Conservation (phyloP, 1,284 basidiomycete genomes). For the Tylopilus orsonianus region DNA sequence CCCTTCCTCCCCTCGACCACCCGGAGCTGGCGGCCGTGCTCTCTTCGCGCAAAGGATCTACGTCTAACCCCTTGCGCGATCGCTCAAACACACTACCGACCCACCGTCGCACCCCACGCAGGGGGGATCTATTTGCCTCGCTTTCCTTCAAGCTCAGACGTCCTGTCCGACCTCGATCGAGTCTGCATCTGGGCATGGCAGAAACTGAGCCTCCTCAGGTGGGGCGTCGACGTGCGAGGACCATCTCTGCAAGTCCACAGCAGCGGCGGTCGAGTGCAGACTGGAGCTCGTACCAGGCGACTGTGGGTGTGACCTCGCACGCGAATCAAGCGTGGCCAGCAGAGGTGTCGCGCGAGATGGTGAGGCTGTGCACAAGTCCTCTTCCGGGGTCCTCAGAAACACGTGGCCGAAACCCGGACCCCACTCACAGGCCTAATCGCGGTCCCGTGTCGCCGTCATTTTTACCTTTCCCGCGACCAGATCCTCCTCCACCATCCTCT, state of each 20-base stretch:
- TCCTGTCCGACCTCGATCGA: constrained; percentile 18
- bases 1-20: constrained; percentile 52
- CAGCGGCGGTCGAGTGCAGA: constrained; percentile 42
- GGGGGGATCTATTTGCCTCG: constrained; percentile 27
- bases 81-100: constrained; percentile 29
- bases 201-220: constrained; percentile 2
- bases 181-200: constrained; percentile 10
- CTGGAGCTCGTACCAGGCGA: constrained; percentile 41
- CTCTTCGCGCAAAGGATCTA: constrained; percentile 16
- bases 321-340: constrained; percentile 43
- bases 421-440: constrained; percentile 20
- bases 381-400: constrained; percentile 29
- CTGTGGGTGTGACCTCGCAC: constrained; percentile 31
- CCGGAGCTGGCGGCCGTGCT: constrained; percentile 41
- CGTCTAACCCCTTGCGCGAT: constrained; percentile 17
- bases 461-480: constrained; percentile 33
- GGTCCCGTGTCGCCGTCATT: constrained; percentile 24
- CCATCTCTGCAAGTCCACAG: constrained; percentile 14
- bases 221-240: constrained; percentile 25
- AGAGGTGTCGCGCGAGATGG: constrained; percentile 43
- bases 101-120: constrained; percentile 12
- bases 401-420: constrained; percentile 26
- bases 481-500: constrained; percentile 14
- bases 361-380: constrained; percentile 32
- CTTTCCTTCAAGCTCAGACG: constrained; percentile 25